Evolutionary conservation across 1,284 basidiomycete genomes (phyloP).

Genomic region (Hemileia vastatrix): DNA sequence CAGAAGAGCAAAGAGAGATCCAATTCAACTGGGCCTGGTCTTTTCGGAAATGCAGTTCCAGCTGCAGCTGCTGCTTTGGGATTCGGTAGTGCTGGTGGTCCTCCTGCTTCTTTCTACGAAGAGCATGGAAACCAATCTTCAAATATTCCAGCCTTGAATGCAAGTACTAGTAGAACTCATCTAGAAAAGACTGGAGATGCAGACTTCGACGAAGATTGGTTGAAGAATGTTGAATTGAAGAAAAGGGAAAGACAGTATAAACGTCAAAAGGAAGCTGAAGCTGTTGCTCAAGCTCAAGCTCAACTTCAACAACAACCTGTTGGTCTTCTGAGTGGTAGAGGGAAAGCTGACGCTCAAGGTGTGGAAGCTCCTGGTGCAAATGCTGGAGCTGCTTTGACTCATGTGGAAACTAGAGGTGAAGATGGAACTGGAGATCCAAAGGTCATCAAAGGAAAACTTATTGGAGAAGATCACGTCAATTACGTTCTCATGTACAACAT

Average conservation of each 20-base stretch:
- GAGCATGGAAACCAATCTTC: neutral
- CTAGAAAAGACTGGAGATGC: neutral
- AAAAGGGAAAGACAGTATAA: neutral
- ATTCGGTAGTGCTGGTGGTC: neutral
- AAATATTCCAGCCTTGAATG: neutral
- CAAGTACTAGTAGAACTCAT: neutral
- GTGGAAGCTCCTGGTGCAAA: neutral
- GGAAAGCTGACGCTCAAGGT: neutral
- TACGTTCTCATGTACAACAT: slow-evolving; percentile 46
- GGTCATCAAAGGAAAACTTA: slow-evolving; percentile 41
- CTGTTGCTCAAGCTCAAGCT: neutral
- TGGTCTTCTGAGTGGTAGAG: neutral
- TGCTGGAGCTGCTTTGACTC: neutral
- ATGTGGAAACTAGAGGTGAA: neutral
- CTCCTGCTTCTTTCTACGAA: neutral
- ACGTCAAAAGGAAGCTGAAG: neutral
- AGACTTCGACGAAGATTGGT: neutral
- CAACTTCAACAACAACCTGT: neutral
- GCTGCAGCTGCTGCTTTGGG: neutral
- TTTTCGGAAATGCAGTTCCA: neutral
- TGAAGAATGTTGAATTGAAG: neutral
- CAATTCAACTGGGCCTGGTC: neutral
- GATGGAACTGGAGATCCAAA: no score
- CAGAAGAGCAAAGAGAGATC: neutral
- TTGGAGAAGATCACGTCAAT: slow-evolving; percentile 42